A percentile compares a stretch with the other conserved stretches of the same genome.
phyloP scores from a whole-genome alignment of 148 eudicot species.

The Agrostemma githago region DNA sequence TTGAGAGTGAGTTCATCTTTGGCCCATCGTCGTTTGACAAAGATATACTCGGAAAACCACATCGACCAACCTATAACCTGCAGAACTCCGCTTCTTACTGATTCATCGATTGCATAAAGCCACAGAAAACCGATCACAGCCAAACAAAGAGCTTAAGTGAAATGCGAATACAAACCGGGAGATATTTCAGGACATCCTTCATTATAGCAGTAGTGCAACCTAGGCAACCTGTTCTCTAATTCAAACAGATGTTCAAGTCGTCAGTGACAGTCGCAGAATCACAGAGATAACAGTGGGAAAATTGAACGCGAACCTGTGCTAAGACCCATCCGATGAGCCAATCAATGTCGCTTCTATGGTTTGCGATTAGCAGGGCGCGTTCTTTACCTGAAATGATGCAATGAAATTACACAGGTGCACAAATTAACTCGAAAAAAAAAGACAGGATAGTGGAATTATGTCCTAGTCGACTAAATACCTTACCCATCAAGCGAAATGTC shows the following conservation, averaged over 20 bases:
- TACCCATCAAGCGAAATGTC: conserved; percentile 52
- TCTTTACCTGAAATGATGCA: conserved; percentile 54
- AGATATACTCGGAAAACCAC: conserved; percentile 94
- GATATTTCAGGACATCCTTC: conserved; percentile 71
- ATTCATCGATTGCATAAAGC: background rate
- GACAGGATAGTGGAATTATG: background rate
- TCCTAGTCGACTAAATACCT: conserved; percentile 5
- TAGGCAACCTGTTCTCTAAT: conserved; percentile 77
- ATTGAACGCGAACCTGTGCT: conserved; percentile 52
- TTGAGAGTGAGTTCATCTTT: conserved; percentile 71
- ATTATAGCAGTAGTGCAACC: conserved; percentile 77
- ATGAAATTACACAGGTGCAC: conserved; percentile 9
- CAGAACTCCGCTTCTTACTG: conserved; percentile 3
- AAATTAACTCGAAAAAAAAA: background rate
- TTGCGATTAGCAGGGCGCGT: conserved; percentile 53
- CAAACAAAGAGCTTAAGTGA: background rate
- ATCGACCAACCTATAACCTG: conserved; percentile 96
- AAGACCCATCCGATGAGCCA: conserved; percentile 82
- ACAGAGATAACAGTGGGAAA: background rate
- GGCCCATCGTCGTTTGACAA: conserved; percentile 89
- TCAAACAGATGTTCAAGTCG: background rate
- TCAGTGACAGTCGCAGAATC: background rate
- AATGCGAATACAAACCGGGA: conserved; percentile 42
- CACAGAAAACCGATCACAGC: background rate
- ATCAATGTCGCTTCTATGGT: conserved; percentile 73